Evolutionary conservation across 2,329 filamentous ascomycete genomes (phyloP), one percentile per base, ranked within the genome.

Genomic region (Microdochium paspali): DNA sequence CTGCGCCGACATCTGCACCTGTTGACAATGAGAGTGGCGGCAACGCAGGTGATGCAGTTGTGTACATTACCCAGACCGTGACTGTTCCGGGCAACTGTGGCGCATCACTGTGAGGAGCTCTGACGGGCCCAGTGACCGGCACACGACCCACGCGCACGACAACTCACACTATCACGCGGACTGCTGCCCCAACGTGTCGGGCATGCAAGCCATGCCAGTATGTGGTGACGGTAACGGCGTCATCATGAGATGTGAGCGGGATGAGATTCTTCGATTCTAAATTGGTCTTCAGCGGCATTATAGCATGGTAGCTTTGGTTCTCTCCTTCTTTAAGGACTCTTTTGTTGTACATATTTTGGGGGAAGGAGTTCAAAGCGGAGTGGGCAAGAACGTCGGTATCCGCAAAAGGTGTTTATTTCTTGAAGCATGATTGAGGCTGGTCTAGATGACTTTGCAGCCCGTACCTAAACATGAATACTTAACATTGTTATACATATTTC

Each of bases 1-100:
- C 50, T 21, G 47, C 51, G 12, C 47, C 48, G 31, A 54, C 50
- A 9, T 42, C 49, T 18, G 43, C 40, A 20, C 46, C 42, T 31
- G 23, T 49, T 28, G 49, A 50, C 26, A 44, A 44, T 6, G 43
- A 46, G 26, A 44, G 26, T 20, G 42, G 43, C 44, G 45, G 44
- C 23, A 49, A 47, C 47, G 50, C 44, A 20, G 53, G 44, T 44
- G 45, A 52, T 26, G 45, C 50, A 21, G 32, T 49, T 26, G 51
- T 57, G 1, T 55, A 53, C 7, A 47, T 61, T n/a, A 60, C 57
- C n/a, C 50, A 62, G 25, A 63, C 61, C 12, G 47, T 54, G 39
- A 60, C 59, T 12, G 54, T 61, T 13, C 23, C 47, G n/a, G 60
- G 52, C 31, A 44, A 48, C 10, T 62, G 61, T 44, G 49, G 52